phyloP scores from a whole-genome alignment of 805 yeast genomes.

The Schwanniomyces sp. region DNA sequence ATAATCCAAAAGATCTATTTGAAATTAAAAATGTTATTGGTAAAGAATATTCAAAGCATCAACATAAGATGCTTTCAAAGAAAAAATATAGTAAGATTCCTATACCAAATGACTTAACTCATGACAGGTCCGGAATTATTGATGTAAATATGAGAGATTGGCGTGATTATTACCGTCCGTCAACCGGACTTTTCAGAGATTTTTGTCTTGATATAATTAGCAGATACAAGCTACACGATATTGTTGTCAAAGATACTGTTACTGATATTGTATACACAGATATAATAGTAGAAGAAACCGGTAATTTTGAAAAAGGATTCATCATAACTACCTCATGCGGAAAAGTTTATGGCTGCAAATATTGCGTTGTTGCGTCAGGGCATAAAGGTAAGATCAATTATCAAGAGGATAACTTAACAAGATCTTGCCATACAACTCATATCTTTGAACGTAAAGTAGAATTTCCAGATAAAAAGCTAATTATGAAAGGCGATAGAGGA shows the following conservation, averaged over 20 bases:
- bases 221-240: constrained; percentile 28
- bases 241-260: constrained; percentile 34
- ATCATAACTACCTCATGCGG: constrained; percentile 30
- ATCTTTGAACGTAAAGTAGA: constrained; percentile 23
- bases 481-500: constrained; percentile 9
- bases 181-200: constrained; percentile 38
- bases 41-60: constrained; percentile 43
- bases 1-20: constrained; percentile 28
- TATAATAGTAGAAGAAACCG: constrained; percentile 19
- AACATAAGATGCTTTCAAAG: constrained; percentile 28
- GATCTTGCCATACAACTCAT: constrained; percentile 38
- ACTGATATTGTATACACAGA: constrained; percentile 27
- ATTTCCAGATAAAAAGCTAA: constrained; percentile 20
- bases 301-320: constrained; percentile 29
- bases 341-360: constrained; percentile 29
- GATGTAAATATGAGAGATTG: constrained; percentile 45
- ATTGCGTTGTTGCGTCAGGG: constrained; percentile 35
- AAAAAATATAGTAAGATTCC: constrained; percentile 13
- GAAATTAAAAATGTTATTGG: constrained; percentile 47
- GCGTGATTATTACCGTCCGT: constrained; percentile 45
- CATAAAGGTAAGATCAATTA: constrained; percentile 35
- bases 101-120: constrained; percentile 15
- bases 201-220: constrained; percentile 34
- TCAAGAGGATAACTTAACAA: constrained; percentile 13
- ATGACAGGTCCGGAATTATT: constrained; percentile 34